A percentile compares a stretch with the other conserved stretches of the same genome.
Conservation (phyloP, 768 basidiomycete genomes). For the Mycena maculata region DNA sequence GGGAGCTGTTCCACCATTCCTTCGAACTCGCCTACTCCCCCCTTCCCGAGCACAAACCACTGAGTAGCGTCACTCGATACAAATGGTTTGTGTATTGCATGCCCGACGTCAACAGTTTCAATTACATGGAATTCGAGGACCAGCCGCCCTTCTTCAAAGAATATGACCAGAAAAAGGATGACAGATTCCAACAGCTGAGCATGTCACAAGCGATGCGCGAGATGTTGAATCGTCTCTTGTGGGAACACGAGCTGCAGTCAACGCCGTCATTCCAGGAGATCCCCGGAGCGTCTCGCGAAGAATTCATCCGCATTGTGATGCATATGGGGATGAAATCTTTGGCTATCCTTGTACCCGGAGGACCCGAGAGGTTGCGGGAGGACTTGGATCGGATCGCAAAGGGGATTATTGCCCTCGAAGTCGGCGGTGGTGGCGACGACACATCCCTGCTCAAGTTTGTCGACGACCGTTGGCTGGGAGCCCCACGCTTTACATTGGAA, state of each 20-base stretch:
- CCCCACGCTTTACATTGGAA: background rate
- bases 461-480: constrained; percentile 23
- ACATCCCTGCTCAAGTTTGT: background rate
- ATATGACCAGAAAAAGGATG: constrained; percentile 14
- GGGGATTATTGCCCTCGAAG: background rate
- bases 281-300: background rate
- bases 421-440: background rate
- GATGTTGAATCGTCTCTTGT: background rate
- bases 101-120: constrained; percentile 31
- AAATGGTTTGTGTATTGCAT: constrained; percentile 34
- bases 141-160: constrained; percentile 18
- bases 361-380: constrained; percentile 4
- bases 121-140: constrained; percentile 15
- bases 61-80: constrained; percentile 29
- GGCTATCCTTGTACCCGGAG: constrained; percentile 17
- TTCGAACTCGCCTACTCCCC: constrained; percentile 26
- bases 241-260: constrained; percentile 3
- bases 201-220: constrained; percentile 12
- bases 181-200: constrained; percentile 26
- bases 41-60: constrained; percentile 10
- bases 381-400: constrained; percentile 22
- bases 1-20: constrained; percentile 32
- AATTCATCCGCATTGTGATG: constrained; percentile 8
- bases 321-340: constrained; percentile 27
- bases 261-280: background rate